These are phyloP conservation scores for Penstemon eatonii DNA, from an alignment of 257 asterid genomes.

Conservation along the genomic window DNA sequence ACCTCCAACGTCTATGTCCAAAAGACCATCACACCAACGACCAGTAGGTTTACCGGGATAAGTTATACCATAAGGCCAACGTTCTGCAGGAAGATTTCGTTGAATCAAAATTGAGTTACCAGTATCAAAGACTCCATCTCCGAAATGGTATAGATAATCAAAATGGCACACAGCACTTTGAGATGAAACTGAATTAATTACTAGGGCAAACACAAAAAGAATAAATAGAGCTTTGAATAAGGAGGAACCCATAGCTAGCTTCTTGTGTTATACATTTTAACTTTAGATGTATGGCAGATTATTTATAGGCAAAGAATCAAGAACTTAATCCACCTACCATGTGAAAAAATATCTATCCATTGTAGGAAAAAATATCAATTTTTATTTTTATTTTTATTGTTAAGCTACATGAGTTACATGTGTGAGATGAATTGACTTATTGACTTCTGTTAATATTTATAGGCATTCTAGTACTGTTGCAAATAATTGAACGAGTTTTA, in stretches of 20 bases:
- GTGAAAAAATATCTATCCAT: too few species aligned
- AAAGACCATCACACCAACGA: constrained; percentile 22
- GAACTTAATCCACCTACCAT: too few species aligned
- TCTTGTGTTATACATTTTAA: too few species aligned
- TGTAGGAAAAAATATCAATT: too few species aligned
- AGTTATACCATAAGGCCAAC: constrained; percentile 20
- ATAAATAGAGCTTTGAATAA: background rate
- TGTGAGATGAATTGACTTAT: too few species aligned
- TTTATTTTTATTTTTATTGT: too few species aligned
- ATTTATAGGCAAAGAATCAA: too few species aligned
- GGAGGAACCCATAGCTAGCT: background rate
- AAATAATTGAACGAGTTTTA: too few species aligned
- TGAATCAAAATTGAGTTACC: constrained; percentile 9
- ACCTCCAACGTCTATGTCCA: constrained; percentile 18
- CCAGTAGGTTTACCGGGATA: constrained; percentile 1
- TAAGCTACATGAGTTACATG: too few species aligned
- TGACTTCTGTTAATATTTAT: too few species aligned
- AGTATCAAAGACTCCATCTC: constrained; percentile 18
- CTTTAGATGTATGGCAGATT: too few species aligned
- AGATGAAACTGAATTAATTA: background rate
- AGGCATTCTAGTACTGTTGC: too few species aligned
- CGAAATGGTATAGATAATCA: constrained; percentile 14
- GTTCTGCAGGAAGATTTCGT: constrained; percentile 11
- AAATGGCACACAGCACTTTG: constrained; percentile 7
- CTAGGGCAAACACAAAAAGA: background rate